A percentile compares a stretch with the other conserved stretches of the same genome.
phyloP scores from a whole-genome alignment of 2,329 filamentous ascomycete genomes.

The Monosporascus sp. region DNA sequence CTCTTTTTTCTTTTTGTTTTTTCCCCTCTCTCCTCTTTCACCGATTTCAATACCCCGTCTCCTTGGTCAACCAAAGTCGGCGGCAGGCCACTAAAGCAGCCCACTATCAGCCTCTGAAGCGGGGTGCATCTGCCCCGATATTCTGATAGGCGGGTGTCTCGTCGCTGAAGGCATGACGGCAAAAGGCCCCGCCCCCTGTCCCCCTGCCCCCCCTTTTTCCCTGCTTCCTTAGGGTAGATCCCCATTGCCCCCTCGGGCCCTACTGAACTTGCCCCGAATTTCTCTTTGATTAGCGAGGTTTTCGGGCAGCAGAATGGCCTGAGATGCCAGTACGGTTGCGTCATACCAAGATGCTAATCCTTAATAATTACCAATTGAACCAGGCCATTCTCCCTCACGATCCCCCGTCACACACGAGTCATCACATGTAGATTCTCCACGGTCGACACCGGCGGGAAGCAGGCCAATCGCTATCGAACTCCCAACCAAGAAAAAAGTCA shows the following conservation, averaged over 20 bases:
- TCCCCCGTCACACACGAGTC: slow-evolving; percentile 16
- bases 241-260: background rate
- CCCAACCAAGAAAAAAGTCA: slow-evolving; percentile 36
- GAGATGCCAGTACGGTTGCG: slow-evolving; percentile 4
- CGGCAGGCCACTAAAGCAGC: too few relatives aligned
- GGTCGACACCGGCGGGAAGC: slow-evolving; percentile 26
- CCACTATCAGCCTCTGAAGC: too few relatives aligned
- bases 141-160: too few relatives aligned
- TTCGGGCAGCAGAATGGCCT: background rate
- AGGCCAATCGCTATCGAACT: slow-evolving; percentile 51
- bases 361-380: slow-evolving; percentile 13
- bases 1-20: too few relatives aligned
- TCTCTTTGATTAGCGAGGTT: background rate
- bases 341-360: slow-evolving; percentile 18
- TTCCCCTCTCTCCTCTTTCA: too few relatives aligned
- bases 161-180: too few relatives aligned
- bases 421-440: slow-evolving; percentile 14
- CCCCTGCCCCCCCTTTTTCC: too few relatives aligned
- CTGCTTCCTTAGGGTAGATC: too few relatives aligned
- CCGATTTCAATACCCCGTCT: too few relatives aligned
- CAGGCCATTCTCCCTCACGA: slow-evolving; percentile 16
- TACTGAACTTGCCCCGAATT: background rate
- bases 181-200: too few relatives aligned
- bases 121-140: too few relatives aligned
- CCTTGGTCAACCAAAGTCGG: too few relatives aligned